Conservation (phyloP, 148 eudicot genomes). For the Tetragonia tetragonoides region DNA sequence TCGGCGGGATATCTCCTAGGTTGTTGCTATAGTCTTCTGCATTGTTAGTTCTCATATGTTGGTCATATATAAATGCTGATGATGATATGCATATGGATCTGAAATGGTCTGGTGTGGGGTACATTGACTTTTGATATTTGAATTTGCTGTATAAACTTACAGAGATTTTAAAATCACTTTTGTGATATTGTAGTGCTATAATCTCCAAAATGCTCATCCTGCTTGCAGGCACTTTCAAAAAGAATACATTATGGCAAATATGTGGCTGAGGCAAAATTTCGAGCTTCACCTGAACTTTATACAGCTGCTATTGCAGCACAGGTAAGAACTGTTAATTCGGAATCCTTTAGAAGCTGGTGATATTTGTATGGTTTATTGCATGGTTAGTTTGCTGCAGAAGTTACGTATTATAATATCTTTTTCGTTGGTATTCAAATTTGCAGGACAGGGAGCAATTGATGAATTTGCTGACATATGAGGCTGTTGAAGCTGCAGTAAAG, state of each 20-base stretch:
- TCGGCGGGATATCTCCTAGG: too few species aligned
- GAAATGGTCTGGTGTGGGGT: too few species aligned
- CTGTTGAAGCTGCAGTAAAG: slow-evolving; percentile 66
- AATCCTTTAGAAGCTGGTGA: not conserved
- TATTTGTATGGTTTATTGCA: not conserved
- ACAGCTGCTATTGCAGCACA: slow-evolving; percentile 70
- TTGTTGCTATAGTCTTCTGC: too few species aligned
- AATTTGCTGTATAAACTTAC: too few species aligned
- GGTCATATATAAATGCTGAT: too few species aligned
- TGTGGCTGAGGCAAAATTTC: slow-evolving; percentile 94
- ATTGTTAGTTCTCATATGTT: too few species aligned
- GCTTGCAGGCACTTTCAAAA: slow-evolving; percentile 76
- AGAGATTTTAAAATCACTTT: too few species aligned
- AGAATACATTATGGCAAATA: slow-evolving; percentile 95
- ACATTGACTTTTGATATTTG: too few species aligned
- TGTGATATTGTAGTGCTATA: too few species aligned
- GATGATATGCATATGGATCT: too few species aligned
- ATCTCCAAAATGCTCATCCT: not conserved
- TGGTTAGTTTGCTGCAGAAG: not conserved
- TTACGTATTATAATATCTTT: not conserved
- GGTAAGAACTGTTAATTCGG: slow-evolving; percentile 29
- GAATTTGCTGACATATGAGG: slow-evolving; percentile 70
- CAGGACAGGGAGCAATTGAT: slow-evolving; percentile 65
- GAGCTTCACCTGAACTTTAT: slow-evolving; percentile 72
- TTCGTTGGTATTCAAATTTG: slow-evolving; percentile 10